A percentile compares a stretch with the other conserved stretches of the same genome.
Conservation (phyloP, 768 basidiomycete species). For the Podaxis sp. region DNA sequence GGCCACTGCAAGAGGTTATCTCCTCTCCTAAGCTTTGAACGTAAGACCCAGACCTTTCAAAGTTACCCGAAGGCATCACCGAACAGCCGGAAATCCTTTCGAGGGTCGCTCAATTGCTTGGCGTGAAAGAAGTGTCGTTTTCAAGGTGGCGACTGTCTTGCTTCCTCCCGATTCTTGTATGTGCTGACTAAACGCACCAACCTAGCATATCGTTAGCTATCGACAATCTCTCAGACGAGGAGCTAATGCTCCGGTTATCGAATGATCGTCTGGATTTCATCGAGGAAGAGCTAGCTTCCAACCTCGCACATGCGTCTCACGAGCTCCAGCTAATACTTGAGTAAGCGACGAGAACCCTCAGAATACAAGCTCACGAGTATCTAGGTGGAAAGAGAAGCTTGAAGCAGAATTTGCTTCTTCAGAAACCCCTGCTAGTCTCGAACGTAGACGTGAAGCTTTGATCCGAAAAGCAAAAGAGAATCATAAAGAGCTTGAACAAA, state of each 20-base stretch:
- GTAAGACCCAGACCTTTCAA: background rate
- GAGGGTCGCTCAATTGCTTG: slow-evolving; percentile 24
- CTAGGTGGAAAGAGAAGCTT: slow-evolving; percentile 32
- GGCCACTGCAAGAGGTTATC: too few relatives aligned
- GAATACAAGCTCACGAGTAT: background rate
- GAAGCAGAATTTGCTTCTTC: slow-evolving; percentile 18
- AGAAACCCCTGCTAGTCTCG: slow-evolving; percentile 27
- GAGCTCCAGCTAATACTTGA: slow-evolving; percentile 33
- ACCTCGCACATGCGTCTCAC: slow-evolving; percentile 28
- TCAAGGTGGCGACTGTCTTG: slow-evolving; percentile 22
- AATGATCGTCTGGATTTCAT: slow-evolving; percentile 28
- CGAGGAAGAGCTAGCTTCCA: slow-evolving; percentile 31
- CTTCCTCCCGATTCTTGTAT: background rate
- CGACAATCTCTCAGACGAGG: slow-evolving; percentile 25
- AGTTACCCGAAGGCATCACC: slow-evolving; percentile 16
- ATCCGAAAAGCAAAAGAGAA: slow-evolving; percentile 44
- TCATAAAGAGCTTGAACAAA: slow-evolving; percentile 32
- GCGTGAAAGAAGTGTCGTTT: slow-evolving; percentile 32
- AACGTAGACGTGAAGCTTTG: slow-evolving; percentile 36
- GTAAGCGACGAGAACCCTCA: slow-evolving; percentile 20
- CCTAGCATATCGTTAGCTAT: slow-evolving; percentile 36
- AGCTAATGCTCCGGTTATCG: slow-evolving; percentile 26
- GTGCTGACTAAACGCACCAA: background rate
- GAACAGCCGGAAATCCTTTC: slow-evolving; percentile 21
- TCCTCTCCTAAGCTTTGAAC: background rate